Percentiles rank a stretch among this genome's conserved stretches.
Conservation (phyloP, 2,329 filamentous ascomycete species). For the Microcyclospora pomicola region DNA sequence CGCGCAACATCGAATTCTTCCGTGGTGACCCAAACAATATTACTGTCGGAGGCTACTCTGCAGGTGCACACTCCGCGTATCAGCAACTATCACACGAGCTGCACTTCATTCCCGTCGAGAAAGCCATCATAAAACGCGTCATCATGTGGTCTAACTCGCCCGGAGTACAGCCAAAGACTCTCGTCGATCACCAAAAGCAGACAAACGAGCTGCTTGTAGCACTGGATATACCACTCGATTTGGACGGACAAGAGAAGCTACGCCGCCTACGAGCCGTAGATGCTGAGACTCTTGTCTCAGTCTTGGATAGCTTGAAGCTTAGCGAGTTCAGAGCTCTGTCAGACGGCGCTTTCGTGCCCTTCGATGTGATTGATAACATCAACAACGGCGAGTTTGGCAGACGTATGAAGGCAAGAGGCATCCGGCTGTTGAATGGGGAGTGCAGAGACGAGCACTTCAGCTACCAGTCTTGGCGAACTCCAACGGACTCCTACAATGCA, state of each 20-base stretch:
- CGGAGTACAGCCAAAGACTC: conserved; percentile 40
- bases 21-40: conserved; percentile 38
- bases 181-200: conserved; percentile 35
- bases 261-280: conserved; percentile 29
- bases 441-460: conserved; percentile 40
- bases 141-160: conserved; percentile 42
- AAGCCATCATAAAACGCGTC: conserved; percentile 36
- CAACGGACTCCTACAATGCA: conserved; percentile 28
- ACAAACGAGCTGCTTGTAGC: conserved; percentile 36
- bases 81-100: conserved; percentile 45
- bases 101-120: conserved; percentile 29
- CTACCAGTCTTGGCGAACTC: conserved; percentile 39
- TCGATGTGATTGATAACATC: conserved; percentile 31
- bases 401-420: conserved; percentile 29
- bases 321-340: conserved; percentile 42
- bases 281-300: conserved; percentile 28
- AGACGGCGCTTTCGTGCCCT: conserved; percentile 35
- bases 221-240: conserved; percentile 29
- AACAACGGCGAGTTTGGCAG: conserved; percentile 36
- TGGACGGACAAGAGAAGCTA: conserved; percentile 33
- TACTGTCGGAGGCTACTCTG: conserved; percentile 43
- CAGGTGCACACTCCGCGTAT: conserved; percentile 42
- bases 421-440: conserved; percentile 41
- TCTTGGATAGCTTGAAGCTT: conserved; percentile 29
- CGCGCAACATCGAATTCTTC: conserved; percentile 37